Base-by-base conservation (phyloP, 2,329 filamentous ascomycete genomes). In the Chaetothyriales sp. region DNA sequence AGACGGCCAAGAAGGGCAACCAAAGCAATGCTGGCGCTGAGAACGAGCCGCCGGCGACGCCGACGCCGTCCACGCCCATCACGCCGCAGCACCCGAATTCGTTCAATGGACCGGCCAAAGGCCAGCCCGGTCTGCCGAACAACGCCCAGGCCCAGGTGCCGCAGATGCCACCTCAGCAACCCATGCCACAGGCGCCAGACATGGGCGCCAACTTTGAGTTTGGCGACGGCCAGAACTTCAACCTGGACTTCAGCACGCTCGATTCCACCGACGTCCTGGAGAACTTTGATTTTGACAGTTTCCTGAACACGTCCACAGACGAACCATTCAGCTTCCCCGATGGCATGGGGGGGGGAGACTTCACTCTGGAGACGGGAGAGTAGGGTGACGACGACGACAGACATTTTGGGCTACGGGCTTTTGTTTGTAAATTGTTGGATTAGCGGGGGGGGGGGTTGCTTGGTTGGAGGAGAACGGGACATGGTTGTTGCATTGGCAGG, bases 251-350 rank as follows among this genome's bases (percentile, higher is more conserved):
- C 61, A 68, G 66, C 58, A 61, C 68, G 49, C 61, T 75, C 54
- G 70, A 73, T 52, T 70, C 69, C 53, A 64, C 66, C 37, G 70
- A 75, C 60, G 66, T 74, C 29, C 62, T 75, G 45, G 72, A 74
- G 61, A 73, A 70, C 59, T 83, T 83, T 63, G 79, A 83, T 65
- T 83, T 83, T 63, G 80, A 83, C 62, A 78, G 76, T 15, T 83
- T 83, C 69, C 69, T 83, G 49, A 79, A 82, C 60, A 78, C 75
- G 25, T 69, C 67, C 6, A 62, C 55, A 43, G 70, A 71, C 43
- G 76, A 76, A 57, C 65, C 64, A 19, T 72, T 72, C 58, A 66
- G 66, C 22, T 72, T 72, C 53, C 68, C 70, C 44, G 65, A 68
- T 19, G 70, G 59, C 56, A 64, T 69, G 52, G 60, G 64, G 10